Evolutionary conservation across 164 flowering plant genomes (phyloP), one percentile per base, ranked within the genome.

Genomic region (Magnolia sinica): DNA sequence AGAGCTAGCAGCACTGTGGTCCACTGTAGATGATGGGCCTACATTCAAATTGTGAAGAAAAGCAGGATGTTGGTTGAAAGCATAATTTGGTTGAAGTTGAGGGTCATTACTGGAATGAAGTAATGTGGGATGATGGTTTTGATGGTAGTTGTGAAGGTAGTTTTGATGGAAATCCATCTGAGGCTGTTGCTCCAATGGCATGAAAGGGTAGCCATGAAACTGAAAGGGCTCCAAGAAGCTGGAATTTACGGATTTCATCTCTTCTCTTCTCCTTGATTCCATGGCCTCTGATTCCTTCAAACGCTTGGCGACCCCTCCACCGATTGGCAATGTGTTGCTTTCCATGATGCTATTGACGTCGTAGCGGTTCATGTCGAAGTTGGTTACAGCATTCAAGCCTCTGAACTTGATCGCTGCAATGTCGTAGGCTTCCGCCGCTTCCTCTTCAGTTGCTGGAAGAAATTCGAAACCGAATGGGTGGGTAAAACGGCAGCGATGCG

Each of bases 361-460:
- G 70, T 93, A 93, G 3, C 45, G 45, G 45, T 37, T 37, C 45
- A 37, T 37, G 45, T 37, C 45, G 45, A 37, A 37, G 45, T 0
- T 96, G 87, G 74, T 64, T 87, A 93, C 94, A 0, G 98, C 98
- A 49, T 87, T 91, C 2, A 90, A 87, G 22, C 98, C 98, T 76
- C 96, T 77, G 77, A 90, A 93, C 76, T 91, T 93, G 73, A 93
- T 91, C 0, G 98, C 96, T 2, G 98, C 98, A 0, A 93, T 89
- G 80, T 93, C 98, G 70, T 93, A 93, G 0, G 96, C 98, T 78
- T 91, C 96, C 1, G 98, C 98, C 0, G 98, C 98, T 81, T 93
- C 98, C 76, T 93, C 98, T 82, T 93, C 94, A 9, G 95, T 91
- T 70, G 91, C 98, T 93, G 13, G 45, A 37, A 37, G 45, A 37